A percentile compares a stretch with the other conserved stretches of the same genome.
phyloP scores from a whole-genome alignment of 805 yeast species.

The Barnettozyma botsteinii region DNA sequence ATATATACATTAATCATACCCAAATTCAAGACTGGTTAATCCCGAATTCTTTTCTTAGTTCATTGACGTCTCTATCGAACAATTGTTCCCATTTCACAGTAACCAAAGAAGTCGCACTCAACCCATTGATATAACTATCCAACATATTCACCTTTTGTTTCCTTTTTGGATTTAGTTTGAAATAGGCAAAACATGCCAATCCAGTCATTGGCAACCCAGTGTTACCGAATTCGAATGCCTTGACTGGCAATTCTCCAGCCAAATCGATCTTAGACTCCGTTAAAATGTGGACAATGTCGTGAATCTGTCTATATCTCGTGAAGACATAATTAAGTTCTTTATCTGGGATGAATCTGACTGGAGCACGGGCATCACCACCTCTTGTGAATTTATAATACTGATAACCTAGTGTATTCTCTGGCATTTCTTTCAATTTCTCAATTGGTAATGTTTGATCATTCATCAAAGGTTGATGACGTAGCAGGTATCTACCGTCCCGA shows the following conservation, averaged over 20 bases:
- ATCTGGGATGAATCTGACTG: constrained; percentile 82
- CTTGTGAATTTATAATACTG: constrained; percentile 85
- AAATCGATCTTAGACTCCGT: constrained; percentile 85
- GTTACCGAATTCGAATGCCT: constrained; percentile 87
- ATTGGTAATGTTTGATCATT: constrained; percentile 66
- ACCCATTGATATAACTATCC: constrained; percentile 69
- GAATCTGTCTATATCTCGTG: constrained; percentile 93
- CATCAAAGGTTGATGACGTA: constrained; percentile 78
- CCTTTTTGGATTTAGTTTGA: constrained; percentile 60
- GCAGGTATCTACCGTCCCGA: constrained; percentile 67
- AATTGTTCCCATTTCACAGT: constrained; percentile 91
- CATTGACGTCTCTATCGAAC: constrained; percentile 65
- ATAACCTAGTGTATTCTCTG: constrained; percentile 68
- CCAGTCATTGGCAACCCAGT: constrained; percentile 95
- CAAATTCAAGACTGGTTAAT: constrained; percentile 30
- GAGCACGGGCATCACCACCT: constrained; percentile 88
- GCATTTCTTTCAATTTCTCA: constrained; percentile 51
- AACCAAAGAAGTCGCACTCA: constrained; percentile 67
- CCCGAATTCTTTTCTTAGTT: constrained; percentile 64
- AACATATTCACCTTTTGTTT: constrained; percentile 47
- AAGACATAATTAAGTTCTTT: constrained; percentile 89
- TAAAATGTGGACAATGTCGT: constrained; percentile 91
- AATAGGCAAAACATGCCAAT: constrained; percentile 80
- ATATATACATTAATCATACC: not conserved
- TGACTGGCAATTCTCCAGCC: constrained; percentile 95